Evolutionary conservation across 2,329 filamentous ascomycete species (phyloP).

Genomic region (Trichoderma simmonsii): DNA sequence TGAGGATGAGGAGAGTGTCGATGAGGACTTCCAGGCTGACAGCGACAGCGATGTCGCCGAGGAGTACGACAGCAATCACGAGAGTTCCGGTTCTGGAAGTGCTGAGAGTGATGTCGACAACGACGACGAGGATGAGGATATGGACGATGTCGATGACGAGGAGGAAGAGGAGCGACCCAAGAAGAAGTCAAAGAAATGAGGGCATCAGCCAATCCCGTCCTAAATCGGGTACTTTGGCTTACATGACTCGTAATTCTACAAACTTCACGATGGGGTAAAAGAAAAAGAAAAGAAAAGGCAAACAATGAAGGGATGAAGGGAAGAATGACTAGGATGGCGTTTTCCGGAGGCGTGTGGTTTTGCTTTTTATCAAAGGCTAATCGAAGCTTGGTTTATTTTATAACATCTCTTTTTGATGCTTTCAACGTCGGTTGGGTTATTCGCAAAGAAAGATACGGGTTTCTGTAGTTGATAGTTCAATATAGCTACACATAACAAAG

Average conservation of each 20-base stretch:
- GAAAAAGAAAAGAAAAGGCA: neutral
- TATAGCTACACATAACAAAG: neutral
- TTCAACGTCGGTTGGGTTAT: neutral
- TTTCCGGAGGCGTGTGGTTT: neutral
- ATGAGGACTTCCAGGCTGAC: constrained; percentile 92
- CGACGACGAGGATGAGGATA: constrained; percentile 37
- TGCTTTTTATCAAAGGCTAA: neutral
- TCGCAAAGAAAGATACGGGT: neutral
- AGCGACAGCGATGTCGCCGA: constrained; percentile 95
- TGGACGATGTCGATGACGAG: constrained; percentile 34
- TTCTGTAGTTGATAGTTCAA: neutral
- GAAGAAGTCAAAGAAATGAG: constrained; percentile 35
- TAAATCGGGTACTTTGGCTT: neutral
- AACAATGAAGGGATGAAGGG: neutral
- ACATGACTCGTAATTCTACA: neutral
- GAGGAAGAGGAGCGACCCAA: constrained; percentile 46
- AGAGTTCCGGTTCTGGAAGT: constrained; percentile 73
- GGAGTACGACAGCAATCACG: constrained; percentile 89
- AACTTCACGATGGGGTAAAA: neutral
- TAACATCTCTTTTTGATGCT: neutral
- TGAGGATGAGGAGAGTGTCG: constrained; percentile 91
- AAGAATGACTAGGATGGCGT: neutral
- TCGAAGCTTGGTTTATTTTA: neutral
- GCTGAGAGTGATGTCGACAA: constrained; percentile 49
- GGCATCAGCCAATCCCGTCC: neutral